Conservation (phyloP, 345 rosid genomes). For the Pugionium dolabratum region DNA sequence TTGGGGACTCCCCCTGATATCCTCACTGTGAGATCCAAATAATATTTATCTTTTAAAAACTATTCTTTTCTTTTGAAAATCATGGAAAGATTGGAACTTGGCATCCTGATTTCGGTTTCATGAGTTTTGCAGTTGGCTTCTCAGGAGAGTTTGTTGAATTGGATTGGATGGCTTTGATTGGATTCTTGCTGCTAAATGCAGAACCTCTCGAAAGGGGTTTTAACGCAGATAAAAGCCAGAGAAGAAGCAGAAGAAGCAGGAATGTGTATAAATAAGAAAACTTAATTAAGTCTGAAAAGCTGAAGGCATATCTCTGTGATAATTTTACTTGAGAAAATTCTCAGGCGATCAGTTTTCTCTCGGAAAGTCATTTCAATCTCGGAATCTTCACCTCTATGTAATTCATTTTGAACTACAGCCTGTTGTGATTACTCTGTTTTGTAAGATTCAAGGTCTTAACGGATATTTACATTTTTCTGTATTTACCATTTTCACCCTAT, state of each 20-base stretch:
- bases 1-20: conserved; percentile 79
- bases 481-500: too few relatives aligned
- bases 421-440: conserved; percentile 31
- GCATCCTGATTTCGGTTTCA: conserved; percentile 11
- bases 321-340: conserved; percentile 22
- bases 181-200: background rate
- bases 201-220: conserved; percentile 7
- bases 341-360: conserved; percentile 25
- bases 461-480: background rate
- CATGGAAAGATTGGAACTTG: conserved; percentile 10
- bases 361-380: conserved; percentile 23
- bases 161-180: conserved; percentile 64
- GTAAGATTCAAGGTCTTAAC: conserved; percentile 9
- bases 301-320: conserved; percentile 31
- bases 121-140: conserved; percentile 65
- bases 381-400: background rate
- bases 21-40: conserved; percentile 55
- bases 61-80: background rate
- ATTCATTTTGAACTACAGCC: too few relatives aligned
- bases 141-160: conserved; percentile 66
- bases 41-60: background rate
- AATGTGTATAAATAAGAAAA: conserved; percentile 28
- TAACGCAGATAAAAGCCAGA: background rate
- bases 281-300: conserved; percentile 10
- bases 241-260: conserved; percentile 13